Percentiles rank a stretch among this genome's conserved stretches.
Conservation (phyloP, 2,329 filamentous ascomycete genomes). For the Didymella glomerata region DNA sequence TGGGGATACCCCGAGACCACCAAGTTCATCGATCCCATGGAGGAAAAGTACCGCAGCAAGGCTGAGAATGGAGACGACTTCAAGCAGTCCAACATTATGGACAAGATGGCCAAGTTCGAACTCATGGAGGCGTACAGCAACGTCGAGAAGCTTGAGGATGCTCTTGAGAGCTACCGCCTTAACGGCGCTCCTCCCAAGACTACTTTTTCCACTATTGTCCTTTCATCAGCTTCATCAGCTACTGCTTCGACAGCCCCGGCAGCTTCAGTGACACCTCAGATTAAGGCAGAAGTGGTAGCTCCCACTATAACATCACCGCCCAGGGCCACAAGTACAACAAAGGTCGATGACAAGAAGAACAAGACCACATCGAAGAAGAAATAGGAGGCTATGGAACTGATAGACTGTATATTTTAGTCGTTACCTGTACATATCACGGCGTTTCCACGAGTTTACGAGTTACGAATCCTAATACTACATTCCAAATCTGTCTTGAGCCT, state of each 20-base stretch:
- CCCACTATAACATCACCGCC: slow-evolving; percentile 16
- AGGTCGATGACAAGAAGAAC: slow-evolving; percentile 10
- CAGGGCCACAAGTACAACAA: slow-evolving; percentile 16
- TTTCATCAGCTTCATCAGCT: slow-evolving; percentile 8
- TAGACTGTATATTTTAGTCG: neutral
- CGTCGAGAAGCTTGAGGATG: slow-evolving; percentile 33
- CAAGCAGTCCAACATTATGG: slow-evolving; percentile 30
- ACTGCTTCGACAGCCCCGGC: neutral
- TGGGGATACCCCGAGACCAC: slow-evolving; percentile 49
- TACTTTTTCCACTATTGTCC: slow-evolving; percentile 27
- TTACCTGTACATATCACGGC: slow-evolving; percentile 1
- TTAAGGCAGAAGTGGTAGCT: neutral
- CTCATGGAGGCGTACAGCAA: slow-evolving; percentile 43
- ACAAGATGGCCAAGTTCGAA: slow-evolving; percentile 38
- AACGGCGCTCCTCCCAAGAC: slow-evolving; percentile 30
- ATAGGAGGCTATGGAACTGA: neutral
- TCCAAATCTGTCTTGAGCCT: neutral
- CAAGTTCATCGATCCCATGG: slow-evolving; percentile 46
- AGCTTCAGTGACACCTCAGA: neutral
- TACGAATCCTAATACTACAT: neutral
- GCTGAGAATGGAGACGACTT: slow-evolving; percentile 34
- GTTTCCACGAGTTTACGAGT: slow-evolving; percentile 1
- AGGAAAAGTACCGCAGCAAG: slow-evolving; percentile 39
- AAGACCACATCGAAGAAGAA: slow-evolving; percentile 19
- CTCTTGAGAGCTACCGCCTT: slow-evolving; percentile 41